phyloP scores from a whole-genome alignment of 495 filamentous ascomycete species.

The Umbilicaria muhlenbergii region DNA sequence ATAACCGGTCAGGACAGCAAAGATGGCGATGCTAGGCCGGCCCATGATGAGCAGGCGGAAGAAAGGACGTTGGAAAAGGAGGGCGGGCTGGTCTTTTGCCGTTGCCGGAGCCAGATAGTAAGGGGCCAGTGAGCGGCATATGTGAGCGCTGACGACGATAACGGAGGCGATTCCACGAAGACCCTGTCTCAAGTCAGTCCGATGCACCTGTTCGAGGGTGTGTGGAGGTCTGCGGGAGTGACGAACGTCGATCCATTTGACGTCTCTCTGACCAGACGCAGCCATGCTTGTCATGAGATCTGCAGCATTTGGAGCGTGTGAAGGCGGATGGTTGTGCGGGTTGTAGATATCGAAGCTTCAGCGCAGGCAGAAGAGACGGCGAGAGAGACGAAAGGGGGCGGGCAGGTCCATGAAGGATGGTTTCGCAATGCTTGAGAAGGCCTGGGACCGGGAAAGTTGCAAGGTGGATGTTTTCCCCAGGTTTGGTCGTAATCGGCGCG shows the following conservation, averaged over 20 bases:
- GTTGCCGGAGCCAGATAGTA: constrained; percentile 39
- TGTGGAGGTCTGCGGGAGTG: constrained; percentile 1
- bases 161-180: constrained; percentile 49
- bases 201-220: not conserved
- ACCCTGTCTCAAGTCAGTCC: constrained; percentile 25
- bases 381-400: too few species aligned
- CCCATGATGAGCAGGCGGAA: constrained; percentile 48
- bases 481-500: too few species aligned
- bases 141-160: constrained; percentile 47
- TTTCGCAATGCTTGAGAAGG: too few species aligned
- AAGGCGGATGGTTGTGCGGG: too few species aligned
- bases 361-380: too few species aligned
- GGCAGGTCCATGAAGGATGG: too few species aligned
- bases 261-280: constrained; percentile 25
- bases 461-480: too few species aligned
- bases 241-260: constrained; percentile 56
- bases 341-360: too few species aligned
- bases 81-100: constrained; percentile 27
- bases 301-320: too few species aligned
- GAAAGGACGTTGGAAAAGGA: constrained; percentile 41
- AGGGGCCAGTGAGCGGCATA: constrained; percentile 42
- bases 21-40: constrained; percentile 48
- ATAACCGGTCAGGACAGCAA: constrained; percentile 52
- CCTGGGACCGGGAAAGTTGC: too few species aligned
- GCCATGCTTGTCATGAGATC: constrained; percentile 8